A percentile compares a stretch with the other conserved stretches of the same genome.
phyloP scores from a whole-genome alignment of 176 grass and related monocot genomes.

The Hordeum marinum region DNA sequence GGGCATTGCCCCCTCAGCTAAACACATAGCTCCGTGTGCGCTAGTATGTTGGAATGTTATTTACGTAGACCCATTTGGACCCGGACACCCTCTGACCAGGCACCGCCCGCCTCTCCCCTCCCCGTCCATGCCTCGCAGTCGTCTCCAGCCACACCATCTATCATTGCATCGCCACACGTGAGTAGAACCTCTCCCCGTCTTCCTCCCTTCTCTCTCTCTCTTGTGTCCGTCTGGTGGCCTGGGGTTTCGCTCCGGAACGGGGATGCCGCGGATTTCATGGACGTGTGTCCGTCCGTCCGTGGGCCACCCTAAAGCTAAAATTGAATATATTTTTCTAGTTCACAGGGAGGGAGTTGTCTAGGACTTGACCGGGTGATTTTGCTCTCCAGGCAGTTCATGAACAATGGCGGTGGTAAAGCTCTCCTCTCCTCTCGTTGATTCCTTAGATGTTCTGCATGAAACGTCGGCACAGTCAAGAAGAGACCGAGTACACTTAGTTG shows the following conservation, averaged over 20 bases:
- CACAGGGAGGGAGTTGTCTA: neutral
- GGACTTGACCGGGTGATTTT: neutral
- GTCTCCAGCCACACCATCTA: too few relatives aligned
- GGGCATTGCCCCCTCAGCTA: too few relatives aligned
- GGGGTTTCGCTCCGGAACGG: neutral
- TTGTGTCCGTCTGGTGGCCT: rapidly evolving
- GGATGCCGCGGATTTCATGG: neutral
- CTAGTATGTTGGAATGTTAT: too few relatives aligned
- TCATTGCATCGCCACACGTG: neutral
- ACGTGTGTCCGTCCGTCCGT: neutral
- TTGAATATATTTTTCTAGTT: neutral
- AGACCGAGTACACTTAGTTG: too few relatives aligned
- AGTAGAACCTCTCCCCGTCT: neutral
- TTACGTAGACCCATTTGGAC: too few relatives aligned
- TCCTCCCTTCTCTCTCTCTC: neutral
- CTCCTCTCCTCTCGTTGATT: neutral
- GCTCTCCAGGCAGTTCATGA: neutral
- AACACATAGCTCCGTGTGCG: too few relatives aligned
- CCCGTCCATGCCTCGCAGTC: neutral
- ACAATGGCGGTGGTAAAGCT: neutral
- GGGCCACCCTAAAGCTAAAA: neutral
- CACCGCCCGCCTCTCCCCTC: neutral
- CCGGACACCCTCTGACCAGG: neutral
- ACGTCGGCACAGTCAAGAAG: too few relatives aligned
- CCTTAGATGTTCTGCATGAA: too few relatives aligned